Percentiles rank a stretch among this genome's conserved stretches.
Conservation (phyloP, 2,329 filamentous ascomycete genomes). For the Celoporthe dispersa region DNA sequence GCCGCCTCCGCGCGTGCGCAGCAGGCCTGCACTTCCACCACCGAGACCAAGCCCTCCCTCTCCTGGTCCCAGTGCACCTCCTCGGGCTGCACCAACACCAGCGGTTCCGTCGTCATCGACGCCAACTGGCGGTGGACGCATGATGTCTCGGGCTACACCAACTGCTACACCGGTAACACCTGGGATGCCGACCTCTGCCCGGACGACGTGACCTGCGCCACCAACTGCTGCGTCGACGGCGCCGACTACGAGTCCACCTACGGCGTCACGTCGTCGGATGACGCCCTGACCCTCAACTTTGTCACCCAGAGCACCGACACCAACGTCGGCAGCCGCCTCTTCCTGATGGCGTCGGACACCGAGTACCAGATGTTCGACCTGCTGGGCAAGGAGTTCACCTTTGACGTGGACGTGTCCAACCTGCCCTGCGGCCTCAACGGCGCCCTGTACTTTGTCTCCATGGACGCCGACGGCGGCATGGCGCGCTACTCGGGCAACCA, state of each 20-base stretch:
- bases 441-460: slow-evolving; percentile 68
- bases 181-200: slow-evolving; percentile 42
- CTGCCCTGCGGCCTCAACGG: slow-evolving; percentile 74
- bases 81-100: slow-evolving; percentile 54
- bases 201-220: slow-evolving; percentile 46
- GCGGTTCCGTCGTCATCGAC: slow-evolving; percentile 59
- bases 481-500: slow-evolving; percentile 55
- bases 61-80: slow-evolving; percentile 58
- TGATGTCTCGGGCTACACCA: slow-evolving; percentile 48
- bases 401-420: slow-evolving; percentile 72
- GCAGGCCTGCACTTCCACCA: slow-evolving; percentile 51
- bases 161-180: slow-evolving; percentile 61
- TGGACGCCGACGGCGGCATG: slow-evolving; percentile 62
- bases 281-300: slow-evolving; percentile 54
- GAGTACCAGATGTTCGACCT: slow-evolving; percentile 70
- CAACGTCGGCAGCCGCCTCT: slow-evolving; percentile 62
- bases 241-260: slow-evolving; percentile 51
- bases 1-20: slow-evolving; percentile 50
- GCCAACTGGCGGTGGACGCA: slow-evolving; percentile 68
- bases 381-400: slow-evolving; percentile 71
- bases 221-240: slow-evolving; percentile 51
- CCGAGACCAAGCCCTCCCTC: slow-evolving; percentile 58
- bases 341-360: slow-evolving; percentile 64
- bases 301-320: slow-evolving; percentile 50
- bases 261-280: slow-evolving; percentile 50